Evolutionary conservation across 352 stramenopile genomes (phyloP).

Genomic region (Pythium plurisporium): DNA sequence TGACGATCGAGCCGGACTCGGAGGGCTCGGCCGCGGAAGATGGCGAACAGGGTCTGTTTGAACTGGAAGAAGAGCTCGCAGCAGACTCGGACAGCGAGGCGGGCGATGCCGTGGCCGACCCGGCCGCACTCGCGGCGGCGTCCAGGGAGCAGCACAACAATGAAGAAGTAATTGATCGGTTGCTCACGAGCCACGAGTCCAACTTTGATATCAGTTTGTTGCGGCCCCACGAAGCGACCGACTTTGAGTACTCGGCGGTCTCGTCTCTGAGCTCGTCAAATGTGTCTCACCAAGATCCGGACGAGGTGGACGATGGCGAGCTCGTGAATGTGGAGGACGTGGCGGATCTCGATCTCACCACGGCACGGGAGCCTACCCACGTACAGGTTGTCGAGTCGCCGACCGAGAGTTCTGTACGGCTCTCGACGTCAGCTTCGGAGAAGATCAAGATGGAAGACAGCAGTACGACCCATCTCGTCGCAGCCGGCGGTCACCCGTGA

Average conservation of each 20-base stretch:
- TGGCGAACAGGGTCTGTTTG: slow-evolving; percentile 22
- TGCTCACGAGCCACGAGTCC: slow-evolving; percentile 41
- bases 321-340: slow-evolving; percentile 10
- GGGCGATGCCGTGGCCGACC: slow-evolving; percentile 6
- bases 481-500: slow-evolving; percentile 7
- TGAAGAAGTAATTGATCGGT: slow-evolving; percentile 15
- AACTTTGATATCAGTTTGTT: slow-evolving; percentile 74
- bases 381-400: slow-evolving; percentile 5
- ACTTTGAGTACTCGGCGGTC: slow-evolving; percentile 55
- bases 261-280: slow-evolving; percentile 55
- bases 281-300: slow-evolving; percentile 4
- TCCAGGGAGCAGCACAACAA: not conserved
- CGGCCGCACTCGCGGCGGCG: not conserved
- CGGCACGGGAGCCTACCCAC: not conserved
- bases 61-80: slow-evolving; percentile 25
- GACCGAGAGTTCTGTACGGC: slow-evolving; percentile 15
- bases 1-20: slow-evolving; percentile 25
- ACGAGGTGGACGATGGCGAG: slow-evolving; percentile 1
- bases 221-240: slow-evolving; percentile 57
- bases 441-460: slow-evolving; percentile 10
- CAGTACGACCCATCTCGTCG: not conserved
- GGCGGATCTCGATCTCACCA: not conserved
- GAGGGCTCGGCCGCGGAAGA: slow-evolving; percentile 42
- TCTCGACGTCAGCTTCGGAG: not conserved
- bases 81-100: slow-evolving; percentile 20